Conservation (phyloP, 2,329 filamentous ascomycete species). For the Aspergillus fructus region DNA sequence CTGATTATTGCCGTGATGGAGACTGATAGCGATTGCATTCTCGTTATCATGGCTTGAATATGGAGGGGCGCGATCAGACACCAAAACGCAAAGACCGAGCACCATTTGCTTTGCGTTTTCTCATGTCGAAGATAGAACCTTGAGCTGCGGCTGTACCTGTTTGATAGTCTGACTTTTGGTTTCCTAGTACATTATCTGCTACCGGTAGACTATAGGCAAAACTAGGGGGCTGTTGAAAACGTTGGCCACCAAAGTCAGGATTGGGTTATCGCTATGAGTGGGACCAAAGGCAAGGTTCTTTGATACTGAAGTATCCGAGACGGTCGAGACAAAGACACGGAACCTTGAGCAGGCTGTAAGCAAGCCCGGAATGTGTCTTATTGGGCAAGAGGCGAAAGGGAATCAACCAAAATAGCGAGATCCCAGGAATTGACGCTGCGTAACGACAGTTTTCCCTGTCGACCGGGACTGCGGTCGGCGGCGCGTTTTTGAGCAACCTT, state of each 20-base stretch:
- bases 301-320: neutral
- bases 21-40: neutral
- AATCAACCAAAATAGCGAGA: neutral
- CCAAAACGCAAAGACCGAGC: too few relatives aligned
- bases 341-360: neutral
- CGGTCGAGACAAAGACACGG: neutral
- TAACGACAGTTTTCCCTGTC: neutral
- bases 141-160: neutral
- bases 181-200: neutral
- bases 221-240: neutral
- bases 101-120: neutral
- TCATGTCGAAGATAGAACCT: neutral
- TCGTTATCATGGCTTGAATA: neutral
- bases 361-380: neutral
- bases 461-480: neutral
- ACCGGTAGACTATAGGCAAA: neutral
- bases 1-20: neutral
- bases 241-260: neutral
- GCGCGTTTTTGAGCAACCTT: constrained; percentile 6
- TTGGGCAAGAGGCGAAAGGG: neutral
- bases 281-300: neutral
- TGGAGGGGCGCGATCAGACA: neutral
- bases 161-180: neutral
- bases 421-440: neutral
- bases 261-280: neutral